phyloP scores from a whole-genome alignment of 768 basidiomycete genomes.

The Naganishia vaughanmartiniae region DNA sequence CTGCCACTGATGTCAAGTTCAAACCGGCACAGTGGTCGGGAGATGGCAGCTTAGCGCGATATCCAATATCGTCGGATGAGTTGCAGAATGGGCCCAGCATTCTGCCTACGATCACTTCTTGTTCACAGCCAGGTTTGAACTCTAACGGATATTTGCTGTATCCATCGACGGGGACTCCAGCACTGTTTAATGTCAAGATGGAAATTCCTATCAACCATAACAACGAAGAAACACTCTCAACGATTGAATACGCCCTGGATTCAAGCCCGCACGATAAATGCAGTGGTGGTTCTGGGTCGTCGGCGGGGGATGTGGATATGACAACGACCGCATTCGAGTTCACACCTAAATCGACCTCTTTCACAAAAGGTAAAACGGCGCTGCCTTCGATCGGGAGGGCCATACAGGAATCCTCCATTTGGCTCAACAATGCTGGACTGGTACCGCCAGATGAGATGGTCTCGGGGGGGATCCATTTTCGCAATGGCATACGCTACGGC shows the following conservation, averaged over 20 bases:
- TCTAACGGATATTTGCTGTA: not conserved
- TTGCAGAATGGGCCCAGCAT: not conserved
- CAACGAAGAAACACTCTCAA: not conserved
- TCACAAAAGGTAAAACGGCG: not conserved
- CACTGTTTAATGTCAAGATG: not conserved
- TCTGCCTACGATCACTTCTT: not conserved
- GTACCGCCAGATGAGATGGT: not conserved
- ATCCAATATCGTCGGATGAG: not conserved
- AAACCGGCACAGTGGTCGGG: not conserved
- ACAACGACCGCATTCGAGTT: not conserved
- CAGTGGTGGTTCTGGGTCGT: not conserved
- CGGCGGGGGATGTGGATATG: not conserved
- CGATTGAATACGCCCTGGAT: not conserved
- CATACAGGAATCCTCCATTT: slow-evolving; percentile 27
- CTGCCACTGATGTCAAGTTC: not conserved
- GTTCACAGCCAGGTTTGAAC: not conserved
- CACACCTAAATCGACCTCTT: not conserved
- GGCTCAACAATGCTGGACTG: slow-evolving; percentile 18
- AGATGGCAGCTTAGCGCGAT: not conserved
- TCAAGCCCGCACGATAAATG: not conserved
- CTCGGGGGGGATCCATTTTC: slow-evolving; percentile 13
- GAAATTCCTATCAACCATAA: not conserved
- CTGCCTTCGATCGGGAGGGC: slow-evolving; percentile 25
- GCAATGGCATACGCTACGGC: slow-evolving; percentile 30
- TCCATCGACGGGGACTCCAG: not conserved